Conservation (phyloP, 1,139 yeast species). For the Sugiyamaella pinicola region DNA sequence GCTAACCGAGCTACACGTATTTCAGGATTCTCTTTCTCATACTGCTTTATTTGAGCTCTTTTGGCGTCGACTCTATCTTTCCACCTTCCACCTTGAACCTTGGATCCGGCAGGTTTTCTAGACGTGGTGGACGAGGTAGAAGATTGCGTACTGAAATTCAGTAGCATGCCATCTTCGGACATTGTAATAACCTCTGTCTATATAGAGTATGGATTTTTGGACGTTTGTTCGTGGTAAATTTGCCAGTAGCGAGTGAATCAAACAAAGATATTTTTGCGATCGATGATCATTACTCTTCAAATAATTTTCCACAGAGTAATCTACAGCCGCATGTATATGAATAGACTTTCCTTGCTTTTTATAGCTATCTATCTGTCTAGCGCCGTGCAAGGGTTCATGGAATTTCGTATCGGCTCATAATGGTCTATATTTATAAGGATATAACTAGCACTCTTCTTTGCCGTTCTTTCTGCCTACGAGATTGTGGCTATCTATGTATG, state of each 20-base stretch:
- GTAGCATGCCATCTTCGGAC: conserved; percentile 59
- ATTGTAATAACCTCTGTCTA: too few relatives aligned
- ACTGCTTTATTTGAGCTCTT: conserved; percentile 33
- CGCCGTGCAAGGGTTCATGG: conserved; percentile 2
- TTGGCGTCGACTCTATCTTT: conserved; percentile 65
- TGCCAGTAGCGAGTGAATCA: neutral
- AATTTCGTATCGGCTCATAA: neutral
- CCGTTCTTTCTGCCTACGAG: too few relatives aligned
- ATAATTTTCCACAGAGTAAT: too few relatives aligned
- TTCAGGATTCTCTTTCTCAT: conserved; percentile 19
- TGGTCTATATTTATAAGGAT: too few relatives aligned
- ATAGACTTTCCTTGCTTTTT: neutral
- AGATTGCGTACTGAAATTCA: conserved; percentile 59
- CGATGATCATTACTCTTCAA: conserved; percentile 2
- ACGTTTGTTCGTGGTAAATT: too few relatives aligned
- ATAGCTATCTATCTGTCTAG: too few relatives aligned
- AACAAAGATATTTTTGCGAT: neutral
- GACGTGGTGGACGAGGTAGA: conserved; percentile 24
- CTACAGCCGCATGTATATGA: neutral
- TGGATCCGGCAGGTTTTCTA: conserved; percentile 22
- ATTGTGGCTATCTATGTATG: too few relatives aligned
- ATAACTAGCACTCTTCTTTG: too few relatives aligned
- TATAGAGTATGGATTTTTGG: too few relatives aligned
- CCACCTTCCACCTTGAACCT: conserved; percentile 73
- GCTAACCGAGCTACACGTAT: conserved; percentile 14